Conservation (phyloP, 2,329 filamentous ascomycete species). For the Cryphonectria naterciae region DNA sequence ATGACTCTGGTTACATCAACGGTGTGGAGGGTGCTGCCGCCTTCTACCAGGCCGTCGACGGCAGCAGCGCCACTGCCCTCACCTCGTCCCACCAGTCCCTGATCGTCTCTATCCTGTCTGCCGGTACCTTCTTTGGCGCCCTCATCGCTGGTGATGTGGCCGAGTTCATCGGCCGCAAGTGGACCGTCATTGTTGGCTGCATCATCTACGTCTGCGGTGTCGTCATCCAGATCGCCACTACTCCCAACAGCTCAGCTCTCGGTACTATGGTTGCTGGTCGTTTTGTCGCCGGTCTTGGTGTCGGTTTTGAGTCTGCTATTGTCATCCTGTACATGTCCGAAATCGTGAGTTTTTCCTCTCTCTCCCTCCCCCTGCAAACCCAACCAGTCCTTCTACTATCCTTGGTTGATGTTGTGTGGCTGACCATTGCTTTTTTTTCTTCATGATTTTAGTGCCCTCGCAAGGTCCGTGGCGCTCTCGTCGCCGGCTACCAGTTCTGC, state of each 20-base stretch:
- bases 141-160: slow-evolving; percentile 77
- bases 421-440: slow-evolving; percentile 20
- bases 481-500: slow-evolving; percentile 84
- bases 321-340: slow-evolving; percentile 89
- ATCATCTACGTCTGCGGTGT: slow-evolving; percentile 71
- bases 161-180: slow-evolving; percentile 74
- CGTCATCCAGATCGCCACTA: slow-evolving; percentile 65
- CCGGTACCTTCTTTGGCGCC: slow-evolving; percentile 78
- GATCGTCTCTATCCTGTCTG: slow-evolving; percentile 77
- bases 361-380: too few relatives aligned
- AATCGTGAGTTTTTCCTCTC: slow-evolving; percentile 55
- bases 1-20: slow-evolving; percentile 77
- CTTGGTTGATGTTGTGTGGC: neutral
- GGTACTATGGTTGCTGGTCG: slow-evolving; percentile 72
- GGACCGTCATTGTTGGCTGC: slow-evolving; percentile 74
- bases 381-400: neutral
- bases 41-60: slow-evolving; percentile 58
- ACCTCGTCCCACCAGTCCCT: slow-evolving; percentile 53
- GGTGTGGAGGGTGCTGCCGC: slow-evolving; percentile 58
- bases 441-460: slow-evolving; percentile 51
- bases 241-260: slow-evolving; percentile 51
- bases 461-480: slow-evolving; percentile 76
- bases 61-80: slow-evolving; percentile 41
- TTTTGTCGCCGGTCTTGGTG: slow-evolving; percentile 75
- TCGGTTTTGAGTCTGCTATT: slow-evolving; percentile 79